Base-by-base conservation (phyloP, 1,284 basidiomycete genomes). In the Naganishia cerealis region DNA sequence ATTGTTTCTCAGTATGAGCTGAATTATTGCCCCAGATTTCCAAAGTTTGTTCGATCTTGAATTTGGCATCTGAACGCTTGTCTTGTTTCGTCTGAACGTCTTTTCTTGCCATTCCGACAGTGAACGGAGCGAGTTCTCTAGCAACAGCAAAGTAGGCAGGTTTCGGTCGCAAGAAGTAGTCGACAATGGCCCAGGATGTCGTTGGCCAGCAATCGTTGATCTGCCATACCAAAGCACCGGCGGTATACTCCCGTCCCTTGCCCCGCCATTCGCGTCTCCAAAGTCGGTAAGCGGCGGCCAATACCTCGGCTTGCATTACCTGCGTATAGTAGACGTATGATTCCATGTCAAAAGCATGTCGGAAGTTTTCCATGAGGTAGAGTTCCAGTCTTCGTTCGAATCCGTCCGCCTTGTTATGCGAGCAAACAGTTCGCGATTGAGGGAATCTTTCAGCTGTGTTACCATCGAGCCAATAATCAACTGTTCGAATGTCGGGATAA, bases 1-100 rank as follows among this genome's bases (percentile, higher is more conserved):
- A 87, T 18, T 80, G 79, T 76, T 87, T 87, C 72, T 84, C 81
- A 29, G 77, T 65, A 15, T 91, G 81, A 8, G 87, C 87, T 73
- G 87, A 87, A 80, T 92, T 94, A 66, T 90, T 90, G 10, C 86
- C 91, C 92, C 92, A 94, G 52, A 93, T 84, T 78, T 92, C 86
- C 62, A 92, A 73, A 58, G 79, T 76, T 67, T 81, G 76, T 68
- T 86, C 84, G 74, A 92, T 87, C 36, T 82, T 85, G 80, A 89
- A 88, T 72, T 85, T 81, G 12, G 87, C 88, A 16, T 85, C 86
- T 18, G 87, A 87, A 33, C 82, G 79, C 58, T 86, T 84, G 74
- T 90, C 81, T n/a, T 80, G 76, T 74, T 83, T 85, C 9, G 77
- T 84, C 75, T 86, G 86, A 65, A 84, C 79, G 59, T 91, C 88